Evolutionary conservation across 441 rosid genomes (phyloP), one percentile per base, ranked within the genome.

Genomic region (Syzygium syzygioides): DNA sequence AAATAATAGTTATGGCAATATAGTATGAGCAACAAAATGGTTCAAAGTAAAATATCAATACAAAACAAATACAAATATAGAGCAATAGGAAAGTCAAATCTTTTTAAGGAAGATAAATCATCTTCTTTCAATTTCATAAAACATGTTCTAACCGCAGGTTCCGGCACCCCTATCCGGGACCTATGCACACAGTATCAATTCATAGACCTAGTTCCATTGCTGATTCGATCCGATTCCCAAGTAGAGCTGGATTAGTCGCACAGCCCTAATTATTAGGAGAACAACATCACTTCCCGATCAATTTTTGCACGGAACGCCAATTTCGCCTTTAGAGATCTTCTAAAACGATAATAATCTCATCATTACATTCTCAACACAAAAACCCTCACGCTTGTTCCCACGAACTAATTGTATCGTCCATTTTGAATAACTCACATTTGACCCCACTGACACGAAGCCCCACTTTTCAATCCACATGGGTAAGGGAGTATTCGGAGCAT

Each of bases 401-500:
- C 9, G 0, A 68, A 3, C 2, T 17, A 11, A 12, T 23, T 3
- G 18, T 2, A 1, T 41, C 3, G 13, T 10, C 79, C 14, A 19
- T 11, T 68, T 0, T 19, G 0, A 9, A 19, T 34, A 34, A 34
- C 8, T 0, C 48, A 9, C 0, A 32, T 18, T 68, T 32, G 45
- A 71, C 9, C 15, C 14, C 28, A 3, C 20, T 4, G 0, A 30
- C 41, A 32, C 13, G 8, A 37, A 37, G 28, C 28, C 50, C 23
- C 28, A 3, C 50, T 20, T 71, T 71, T 71, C 2, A 19, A 0
- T 20, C 17, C 50, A 37, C 1, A 37, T 1, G 52, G 3, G 28
- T 0, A 6, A 1, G 52, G 26, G 9, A 37, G n/a, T 0, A 0
- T 20, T 11, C 0, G n/a, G 4, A 11, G 3, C 0, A 9, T 20